Base-by-base conservation (phyloP, 2,329 filamentous ascomycete genomes). In the Bimuria novae-zelandiae region DNA sequence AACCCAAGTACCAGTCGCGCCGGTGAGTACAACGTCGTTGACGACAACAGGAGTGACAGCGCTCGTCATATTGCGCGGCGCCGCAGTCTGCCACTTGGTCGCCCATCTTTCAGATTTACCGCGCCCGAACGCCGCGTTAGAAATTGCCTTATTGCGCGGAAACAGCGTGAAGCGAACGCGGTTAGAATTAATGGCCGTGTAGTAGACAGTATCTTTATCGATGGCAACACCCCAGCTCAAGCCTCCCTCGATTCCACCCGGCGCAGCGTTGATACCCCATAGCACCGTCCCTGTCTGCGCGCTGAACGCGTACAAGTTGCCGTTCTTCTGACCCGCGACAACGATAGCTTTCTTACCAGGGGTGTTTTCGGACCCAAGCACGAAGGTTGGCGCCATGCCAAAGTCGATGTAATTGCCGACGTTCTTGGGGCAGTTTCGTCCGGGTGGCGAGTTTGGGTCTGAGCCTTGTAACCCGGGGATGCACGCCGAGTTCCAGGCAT, bases 251-350 rank as follows among this genome's bases (percentile, higher is more conserved):
- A 52, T n/a, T 2, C 50, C 43, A 14, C 50, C 50, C 4, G 43
- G 50, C 14, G 42, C 37, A 21, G 50, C 21, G 19, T 39, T 32
- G 42, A 47, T 35, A 1, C 36, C 50, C 50, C 36, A 52, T 7
- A 41, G 33, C 16, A 48, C n/a, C 5, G 17, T 32, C 1, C 50
- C 50, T 7, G 50, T 35, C 43, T 52, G 50, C 6, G 50, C 43
- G n/a, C 50, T 48, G 19, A 52, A 42, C 2, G 50, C 50, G 35
- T 52, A 52, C 21, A 52, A 29, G 19, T 52, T 52, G 7, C 35
- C 43, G 27, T 42, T 52, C 42, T 52, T 52, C 42, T 52, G 43
- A 7, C 42, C 50, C 17, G 35, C 37, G 4, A 47, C 43, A 21
- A 52, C 29, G 22, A 52, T 27, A 42, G 47, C 50, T 36, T 42